Base-by-base conservation (phyloP, 2,329 filamentous ascomycete species). In the Trichoderma harzianum region DNA sequence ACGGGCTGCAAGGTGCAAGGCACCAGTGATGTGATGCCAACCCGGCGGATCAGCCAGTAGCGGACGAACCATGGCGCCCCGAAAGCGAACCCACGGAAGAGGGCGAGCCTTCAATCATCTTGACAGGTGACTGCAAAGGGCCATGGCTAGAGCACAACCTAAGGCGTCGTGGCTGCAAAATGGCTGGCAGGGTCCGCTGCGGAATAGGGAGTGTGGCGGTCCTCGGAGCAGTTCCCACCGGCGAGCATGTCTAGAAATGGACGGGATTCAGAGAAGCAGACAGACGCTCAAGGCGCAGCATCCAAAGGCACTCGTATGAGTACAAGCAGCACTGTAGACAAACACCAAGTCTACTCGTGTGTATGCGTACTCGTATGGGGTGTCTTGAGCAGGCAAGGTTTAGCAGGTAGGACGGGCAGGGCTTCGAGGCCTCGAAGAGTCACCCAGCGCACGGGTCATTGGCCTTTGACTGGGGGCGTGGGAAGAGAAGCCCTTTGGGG, bases 401-500 rank as follows among this genome's bases (percentile, higher is more conserved):
- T 53, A 53, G 43, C 47, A 47, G 53, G 51, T 57, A 60, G 60
- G 51, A 64, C 51, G 30, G 47, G 51, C 47, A 71, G 69, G 69
- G 60, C 69, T 57, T 64, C 53, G 64, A 55, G 63, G 60, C 47
- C 58, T 70, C 53, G 32, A 72, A 63, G 66, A 72, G 67, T 69
- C 65, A 70, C 53, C 57, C 66, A 66, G 63, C 53, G 55, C 69
- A 51, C 62, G 53, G 62, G 69, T 61, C 62, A 63, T 72, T 72
- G 70, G 70, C 57, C 64, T 47, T 69, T 64, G 70, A 63, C 65
- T 58, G 58, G 70, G 63, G 65, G 58, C 61, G 60, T 65, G 61
- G 71, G 58, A 68, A 26, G 34, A 67, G 34, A 67, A 70, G 70
- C 60, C 51, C 30, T 72, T 72, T 72, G 58, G 71, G 66, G 55